Conservation (phyloP, 1,139 yeast genomes). For the Hemisphaericaspora lyxosophila region DNA sequence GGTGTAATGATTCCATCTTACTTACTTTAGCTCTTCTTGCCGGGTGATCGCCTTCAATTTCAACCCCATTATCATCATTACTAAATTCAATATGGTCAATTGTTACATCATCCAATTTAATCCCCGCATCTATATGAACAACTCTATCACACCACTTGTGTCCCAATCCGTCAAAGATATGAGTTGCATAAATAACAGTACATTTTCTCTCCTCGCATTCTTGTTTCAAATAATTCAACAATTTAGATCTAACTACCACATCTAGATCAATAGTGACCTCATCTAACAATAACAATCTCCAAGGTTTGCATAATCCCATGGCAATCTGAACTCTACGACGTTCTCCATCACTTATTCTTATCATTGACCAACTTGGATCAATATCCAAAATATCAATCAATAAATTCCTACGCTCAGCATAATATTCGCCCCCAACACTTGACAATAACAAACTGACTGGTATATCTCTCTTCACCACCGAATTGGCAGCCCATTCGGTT, state of each 20-base stretch:
- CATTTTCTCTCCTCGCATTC: slow-evolving; percentile 72
- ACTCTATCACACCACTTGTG: slow-evolving; percentile 80
- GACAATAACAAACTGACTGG: slow-evolving; percentile 76
- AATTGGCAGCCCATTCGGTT: slow-evolving; percentile 96
- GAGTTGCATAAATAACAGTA: slow-evolving; percentile 88
- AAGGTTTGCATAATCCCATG: slow-evolving; percentile 90
- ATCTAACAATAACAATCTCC: slow-evolving; percentile 80
- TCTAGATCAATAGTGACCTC: slow-evolving; percentile 97
- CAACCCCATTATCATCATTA: slow-evolving; percentile 17
- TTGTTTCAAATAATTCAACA: slow-evolving; percentile 62
- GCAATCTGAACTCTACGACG: slow-evolving; percentile 89
- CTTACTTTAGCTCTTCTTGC: slow-evolving; percentile 31
- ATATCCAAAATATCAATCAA: slow-evolving; percentile 77
- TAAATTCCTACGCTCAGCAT: slow-evolving; percentile 71
- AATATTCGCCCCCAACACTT: slow-evolving; percentile 80
- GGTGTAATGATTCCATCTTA: slow-evolving; percentile 60
- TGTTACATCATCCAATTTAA: slow-evolving; percentile 29
- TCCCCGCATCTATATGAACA: slow-evolving; percentile 76
- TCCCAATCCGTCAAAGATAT: slow-evolving; percentile 91
- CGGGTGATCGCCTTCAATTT: slow-evolving; percentile 14
- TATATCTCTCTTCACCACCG: slow-evolving; percentile 85
- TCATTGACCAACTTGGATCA: slow-evolving; percentile 90
- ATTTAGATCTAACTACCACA: slow-evolving; percentile 79
- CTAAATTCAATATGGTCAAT: slow-evolving; percentile 20
- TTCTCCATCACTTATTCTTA: slow-evolving; percentile 89